Percentiles rank a stretch among this genome's conserved stretches.
Evolutionary conservation across 352 stramenopile species (phyloP).

Genomic region (Phytophthora constricta): DNA sequence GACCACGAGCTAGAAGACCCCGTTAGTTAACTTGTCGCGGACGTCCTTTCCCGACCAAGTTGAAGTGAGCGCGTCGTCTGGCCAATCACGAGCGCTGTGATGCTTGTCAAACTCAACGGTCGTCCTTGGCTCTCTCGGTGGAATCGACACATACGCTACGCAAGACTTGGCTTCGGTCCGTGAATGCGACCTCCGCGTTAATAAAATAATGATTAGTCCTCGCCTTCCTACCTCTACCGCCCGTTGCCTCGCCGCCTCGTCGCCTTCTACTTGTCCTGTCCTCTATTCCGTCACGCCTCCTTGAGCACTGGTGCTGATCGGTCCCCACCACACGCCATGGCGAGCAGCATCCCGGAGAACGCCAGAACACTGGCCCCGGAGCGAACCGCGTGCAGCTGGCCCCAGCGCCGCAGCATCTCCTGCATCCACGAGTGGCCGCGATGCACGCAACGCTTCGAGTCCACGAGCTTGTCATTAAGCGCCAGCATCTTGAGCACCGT

Average conservation of each 20-base stretch:
- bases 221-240: slow-evolving; percentile 14
- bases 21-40: no score
- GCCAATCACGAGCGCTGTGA: slow-evolving; percentile 8
- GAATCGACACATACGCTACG: no score
- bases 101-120: slow-evolving; percentile 14
- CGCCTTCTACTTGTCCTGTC: not conserved
- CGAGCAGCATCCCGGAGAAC: slow-evolving; percentile 68
- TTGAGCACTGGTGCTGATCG: slow-evolving; percentile 17
- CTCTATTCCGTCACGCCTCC: slow-evolving; percentile 2
- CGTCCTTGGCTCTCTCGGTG: no score
- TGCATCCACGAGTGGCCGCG: slow-evolving; percentile 57
- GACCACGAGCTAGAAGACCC: not conserved
- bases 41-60: slow-evolving; percentile 28
- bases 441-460: slow-evolving; percentile 48
- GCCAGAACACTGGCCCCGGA: slow-evolving; percentile 57
- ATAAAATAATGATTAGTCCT: slow-evolving; percentile 37
- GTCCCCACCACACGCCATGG: slow-evolving; percentile 53
- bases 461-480: slow-evolving; percentile 66
- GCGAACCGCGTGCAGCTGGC: slow-evolving; percentile 60
- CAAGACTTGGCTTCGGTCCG: not conserved
- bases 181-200: slow-evolving; percentile 14
- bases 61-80: slow-evolving; percentile 7
- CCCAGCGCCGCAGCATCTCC: slow-evolving; percentile 62
- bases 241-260: not conserved
- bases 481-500: slow-evolving; percentile 72